These are phyloP conservation scores for Candida arabinofermentans DNA, from an alignment of 805 yeast species.

Conservation along the genomic window DNA sequence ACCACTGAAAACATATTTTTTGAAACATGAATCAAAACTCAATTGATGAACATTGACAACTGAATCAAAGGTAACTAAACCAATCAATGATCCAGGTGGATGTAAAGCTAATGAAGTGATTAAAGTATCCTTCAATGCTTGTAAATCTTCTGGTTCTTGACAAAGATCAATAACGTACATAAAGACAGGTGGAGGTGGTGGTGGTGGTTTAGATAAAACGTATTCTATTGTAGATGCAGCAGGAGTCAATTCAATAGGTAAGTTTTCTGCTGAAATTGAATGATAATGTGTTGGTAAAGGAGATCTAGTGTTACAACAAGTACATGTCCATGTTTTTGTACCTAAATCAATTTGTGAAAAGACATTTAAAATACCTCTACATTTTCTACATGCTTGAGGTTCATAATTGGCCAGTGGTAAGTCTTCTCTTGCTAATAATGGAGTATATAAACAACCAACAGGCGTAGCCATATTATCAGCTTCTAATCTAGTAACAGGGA, in stretches of 20 bases:
- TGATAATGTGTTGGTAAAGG: conserved; percentile 81
- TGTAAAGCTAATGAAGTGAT: conserved; percentile 69
- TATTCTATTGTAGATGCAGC: conserved; percentile 79
- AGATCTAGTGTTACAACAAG: conserved; percentile 74
- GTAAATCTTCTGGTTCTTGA: conserved; percentile 83
- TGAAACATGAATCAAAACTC: conserved; percentile 55
- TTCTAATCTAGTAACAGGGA: conserved; percentile 86
- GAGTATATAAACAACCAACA: conserved; percentile 92
- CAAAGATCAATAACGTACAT: conserved; percentile 84
- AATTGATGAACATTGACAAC: conserved; percentile 89
- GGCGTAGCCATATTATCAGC: conserved; percentile 92
- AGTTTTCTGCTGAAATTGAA: conserved; percentile 65
- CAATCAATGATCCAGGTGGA: conserved; percentile 88
- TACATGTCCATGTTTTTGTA: conserved; percentile 79
- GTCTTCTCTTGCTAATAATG: conserved; percentile 74
- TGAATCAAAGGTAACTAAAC: conserved; percentile 84
- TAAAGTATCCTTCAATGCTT: conserved; percentile 77
- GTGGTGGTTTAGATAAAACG: conserved; percentile 55
- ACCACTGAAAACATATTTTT: conserved; percentile 83
- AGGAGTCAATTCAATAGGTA: conserved; percentile 76
- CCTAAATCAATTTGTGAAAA: conserved; percentile 76
- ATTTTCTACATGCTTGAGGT: conserved; percentile 78
- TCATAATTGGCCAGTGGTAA: conserved; percentile 79
- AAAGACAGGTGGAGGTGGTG: conserved; percentile 80
- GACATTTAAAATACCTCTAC: conserved; percentile 86